Base-by-base conservation (phyloP, 2,329 filamentous ascomycete species). In the Blastomyces silverae region DNA sequence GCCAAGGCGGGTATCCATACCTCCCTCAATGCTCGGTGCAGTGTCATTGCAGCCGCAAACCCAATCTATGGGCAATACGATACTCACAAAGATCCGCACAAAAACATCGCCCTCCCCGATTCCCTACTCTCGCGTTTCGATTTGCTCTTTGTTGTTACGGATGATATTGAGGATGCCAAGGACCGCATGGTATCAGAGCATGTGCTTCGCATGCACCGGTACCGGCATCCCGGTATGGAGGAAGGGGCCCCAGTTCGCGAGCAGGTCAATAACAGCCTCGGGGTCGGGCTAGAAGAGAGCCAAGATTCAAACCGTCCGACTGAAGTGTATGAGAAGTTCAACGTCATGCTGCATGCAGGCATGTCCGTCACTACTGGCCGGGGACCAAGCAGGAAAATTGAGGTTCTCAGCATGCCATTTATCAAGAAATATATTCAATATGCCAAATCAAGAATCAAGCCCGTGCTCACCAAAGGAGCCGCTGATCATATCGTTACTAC, bases 361-460 rank as follows among this genome's bases (percentile, higher is more conserved):
- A 91, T 97, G 58, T 91, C 87, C 7, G 79, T 91, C 20, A 91
- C 88, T 3, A 83, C 87, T 15, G 89, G 89, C 11, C 85, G 91
- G 50, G 90, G 90, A 13, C 80, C 88, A 34, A 86, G 86, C 70
- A 89, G 90, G 76, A 89, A 89, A 69, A 86, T 90, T 5, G 92
- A 97, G 75, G 90, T 99, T 17, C 82, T 99, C 63, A 96, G 90
- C 79, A 97, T 99, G 66, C 90, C 92, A 0, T 99, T 99, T 79
- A 92, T 99, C 82, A 99, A 99, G 81, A 99, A 99, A 79, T 99
- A 97, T 77, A 95, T 99, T 57, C 94, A 99, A 75, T 99, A 99
- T 76, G 92, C 94, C 69, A 99, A 99, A 81, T 89, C 86, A 46
- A 84, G 94, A 73, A 85, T 96, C 73, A 95, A 92, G 83, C 94